A percentile compares a stretch with the other conserved stretches of the same genome.
phyloP scores from a whole-genome alignment of 345 rosid species.

The Eucalyptus pumila region DNA sequence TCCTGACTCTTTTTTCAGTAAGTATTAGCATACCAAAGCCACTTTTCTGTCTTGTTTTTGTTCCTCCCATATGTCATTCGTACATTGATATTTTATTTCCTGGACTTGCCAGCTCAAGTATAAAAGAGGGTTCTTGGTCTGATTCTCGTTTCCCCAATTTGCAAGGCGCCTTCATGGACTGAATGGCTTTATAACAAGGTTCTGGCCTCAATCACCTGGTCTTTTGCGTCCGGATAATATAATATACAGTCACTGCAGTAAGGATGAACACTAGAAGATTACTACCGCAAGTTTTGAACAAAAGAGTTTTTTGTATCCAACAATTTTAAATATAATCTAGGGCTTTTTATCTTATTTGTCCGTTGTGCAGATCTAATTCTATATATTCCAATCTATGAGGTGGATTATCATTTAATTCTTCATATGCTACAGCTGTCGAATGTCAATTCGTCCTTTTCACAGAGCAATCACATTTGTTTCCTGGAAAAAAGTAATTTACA shows the following conservation, averaged over 20 bases:
- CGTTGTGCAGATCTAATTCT: neutral
- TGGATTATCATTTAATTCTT: neutral
- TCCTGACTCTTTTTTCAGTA: slow-evolving; percentile 56
- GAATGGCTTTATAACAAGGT: slow-evolving; percentile 73
- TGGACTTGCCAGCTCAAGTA: slow-evolving; percentile 37
- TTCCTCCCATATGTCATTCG: neutral
- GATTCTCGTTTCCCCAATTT: slow-evolving; percentile 55
- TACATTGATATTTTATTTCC: neutral
- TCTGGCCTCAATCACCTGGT: neutral
- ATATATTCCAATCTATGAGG: neutral
- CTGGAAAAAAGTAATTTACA: neutral
- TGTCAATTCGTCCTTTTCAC: neutral
- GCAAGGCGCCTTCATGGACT: slow-evolving; percentile 58
- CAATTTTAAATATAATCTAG: neutral
- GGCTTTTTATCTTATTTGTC: neutral
- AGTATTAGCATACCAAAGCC: neutral
- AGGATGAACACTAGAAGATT: neutral
- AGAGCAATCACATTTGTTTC: neutral
- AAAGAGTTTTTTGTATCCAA: neutral
- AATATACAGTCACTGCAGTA: neutral
- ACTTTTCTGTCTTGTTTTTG: neutral
- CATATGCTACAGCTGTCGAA: neutral
- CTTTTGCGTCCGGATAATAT: neutral
- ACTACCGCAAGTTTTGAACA: neutral
- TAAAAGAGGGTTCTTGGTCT: slow-evolving; percentile 41